Percentiles rank a stretch among this genome's conserved stretches.
Evolutionary conservation across 331 rosid species (phyloP).

Genomic region (Pyrus hybrid): DNA sequence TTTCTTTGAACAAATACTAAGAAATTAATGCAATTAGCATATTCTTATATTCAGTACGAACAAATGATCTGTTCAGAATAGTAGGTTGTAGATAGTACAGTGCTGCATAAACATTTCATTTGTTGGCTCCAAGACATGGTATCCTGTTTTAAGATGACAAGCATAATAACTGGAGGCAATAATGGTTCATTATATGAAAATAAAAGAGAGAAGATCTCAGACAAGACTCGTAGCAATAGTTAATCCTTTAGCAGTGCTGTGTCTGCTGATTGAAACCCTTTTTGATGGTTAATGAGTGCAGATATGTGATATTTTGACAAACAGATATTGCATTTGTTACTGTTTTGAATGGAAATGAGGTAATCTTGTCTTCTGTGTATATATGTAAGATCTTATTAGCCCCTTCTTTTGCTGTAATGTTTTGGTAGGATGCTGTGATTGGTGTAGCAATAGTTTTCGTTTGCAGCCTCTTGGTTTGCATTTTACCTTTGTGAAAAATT

Average conservation of each 20-base stretch:
- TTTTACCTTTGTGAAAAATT: not conserved
- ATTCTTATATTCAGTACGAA: not conserved
- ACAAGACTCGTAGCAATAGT: not conserved
- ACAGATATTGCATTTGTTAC: not conserved
- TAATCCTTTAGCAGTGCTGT: not conserved
- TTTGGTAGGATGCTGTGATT: not conserved
- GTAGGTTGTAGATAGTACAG: slow-evolving; percentile 2
- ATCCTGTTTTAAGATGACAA: not conserved
- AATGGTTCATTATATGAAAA: too few relatives aligned
- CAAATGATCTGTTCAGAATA: not conserved
- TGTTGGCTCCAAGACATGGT: not conserved
- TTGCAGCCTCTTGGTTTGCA: not conserved
- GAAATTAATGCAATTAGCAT: not conserved
- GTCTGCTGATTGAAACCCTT: not conserved
- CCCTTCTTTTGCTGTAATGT: not conserved
- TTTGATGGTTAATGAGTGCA: not conserved
- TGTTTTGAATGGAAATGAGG: not conserved
- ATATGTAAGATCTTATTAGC: not conserved
- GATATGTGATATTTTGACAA: not conserved
- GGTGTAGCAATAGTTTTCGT: not conserved
- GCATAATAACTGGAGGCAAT: too few relatives aligned
- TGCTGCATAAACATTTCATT: not conserved
- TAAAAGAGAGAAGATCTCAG: not conserved
- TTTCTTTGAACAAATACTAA: not conserved
- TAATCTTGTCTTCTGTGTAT: not conserved